Conservation (phyloP, 2,329 filamentous ascomycete genomes). For the Pestalotiopsis sp. region DNA sequence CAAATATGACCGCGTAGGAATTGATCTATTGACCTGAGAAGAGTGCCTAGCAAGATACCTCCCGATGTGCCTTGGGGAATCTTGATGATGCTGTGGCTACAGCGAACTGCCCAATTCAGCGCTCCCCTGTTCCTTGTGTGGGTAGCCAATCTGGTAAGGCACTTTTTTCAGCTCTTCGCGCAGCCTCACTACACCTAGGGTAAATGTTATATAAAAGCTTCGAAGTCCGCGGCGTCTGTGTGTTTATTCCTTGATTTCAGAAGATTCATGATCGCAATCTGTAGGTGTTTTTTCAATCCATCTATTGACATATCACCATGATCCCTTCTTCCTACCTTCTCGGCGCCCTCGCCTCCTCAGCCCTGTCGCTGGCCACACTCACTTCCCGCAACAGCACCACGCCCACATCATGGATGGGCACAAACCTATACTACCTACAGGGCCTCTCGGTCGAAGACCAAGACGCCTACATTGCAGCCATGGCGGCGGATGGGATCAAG, state of each 20-base stretch:
- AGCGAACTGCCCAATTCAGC: not conserved
- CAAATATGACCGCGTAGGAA: no score
- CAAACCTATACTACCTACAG: conserved; percentile 32
- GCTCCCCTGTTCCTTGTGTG: not conserved
- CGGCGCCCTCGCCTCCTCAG: not conserved
- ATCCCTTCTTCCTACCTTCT: not conserved
- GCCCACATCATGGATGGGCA: conserved; percentile 28
- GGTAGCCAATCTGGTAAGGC: no score
- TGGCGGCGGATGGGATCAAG: conserved; percentile 30
- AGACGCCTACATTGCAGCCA: conserved; percentile 26
- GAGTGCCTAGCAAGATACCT: no score
- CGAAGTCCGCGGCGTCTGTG: no score
- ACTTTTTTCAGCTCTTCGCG: not conserved
- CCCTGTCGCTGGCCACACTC: not conserved
- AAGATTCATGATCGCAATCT: no score
- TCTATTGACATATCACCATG: not conserved
- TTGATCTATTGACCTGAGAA: no score
- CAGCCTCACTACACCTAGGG: no score
- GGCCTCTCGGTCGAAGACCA: conserved; percentile 29
- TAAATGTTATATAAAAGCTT: no score
- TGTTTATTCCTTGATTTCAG: no score
- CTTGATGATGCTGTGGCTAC: not conserved
- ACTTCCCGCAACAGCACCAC: not conserved
- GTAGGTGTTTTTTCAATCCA: no score
- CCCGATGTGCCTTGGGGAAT: not conserved